Percentiles rank a stretch among this genome's conserved stretches.
These are phyloP conservation scores for Paecilomyces variotii DNA, from an alignment of 2,329 filamentous ascomycete species.

Conservation along the genomic window DNA sequence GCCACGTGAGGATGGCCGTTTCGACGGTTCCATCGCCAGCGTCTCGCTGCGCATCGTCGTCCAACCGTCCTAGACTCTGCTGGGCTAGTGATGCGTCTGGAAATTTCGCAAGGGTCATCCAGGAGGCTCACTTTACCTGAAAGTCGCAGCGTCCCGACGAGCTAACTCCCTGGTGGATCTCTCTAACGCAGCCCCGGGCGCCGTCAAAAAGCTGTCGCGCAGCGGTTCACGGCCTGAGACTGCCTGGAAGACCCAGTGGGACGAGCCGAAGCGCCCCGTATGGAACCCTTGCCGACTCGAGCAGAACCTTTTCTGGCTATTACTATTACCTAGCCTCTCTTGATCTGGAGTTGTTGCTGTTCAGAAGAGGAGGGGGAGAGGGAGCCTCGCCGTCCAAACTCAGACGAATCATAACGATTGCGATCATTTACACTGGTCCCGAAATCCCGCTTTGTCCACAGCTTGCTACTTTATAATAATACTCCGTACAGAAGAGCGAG, in stretches of 20 bases:
- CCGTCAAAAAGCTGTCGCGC: neutral
- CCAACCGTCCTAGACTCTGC: neutral
- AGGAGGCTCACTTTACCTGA: neutral
- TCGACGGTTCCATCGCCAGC: neutral
- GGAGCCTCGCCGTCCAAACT: neutral
- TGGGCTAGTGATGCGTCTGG: neutral
- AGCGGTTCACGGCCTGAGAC: neutral
- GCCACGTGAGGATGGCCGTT: neutral
- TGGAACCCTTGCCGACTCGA: neutral
- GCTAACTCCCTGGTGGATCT: neutral
- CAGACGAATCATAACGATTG: neutral
- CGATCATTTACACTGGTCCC: neutral
- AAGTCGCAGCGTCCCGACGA: neutral
- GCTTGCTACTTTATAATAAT: no score
- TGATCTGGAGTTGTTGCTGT: neutral
- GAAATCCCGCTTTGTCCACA: neutral
- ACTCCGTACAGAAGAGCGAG: no score
- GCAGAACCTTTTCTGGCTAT: neutral
- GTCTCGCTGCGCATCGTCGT: neutral
- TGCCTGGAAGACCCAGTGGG: neutral
- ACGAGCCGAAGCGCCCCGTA: neutral
- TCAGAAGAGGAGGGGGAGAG: neutral
- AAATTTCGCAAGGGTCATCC: neutral
- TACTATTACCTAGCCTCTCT: neutral
- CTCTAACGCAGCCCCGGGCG: neutral